Conservation (phyloP, 2,329 filamentous ascomycete genomes). For the Byssochlamys sp. region DNA sequence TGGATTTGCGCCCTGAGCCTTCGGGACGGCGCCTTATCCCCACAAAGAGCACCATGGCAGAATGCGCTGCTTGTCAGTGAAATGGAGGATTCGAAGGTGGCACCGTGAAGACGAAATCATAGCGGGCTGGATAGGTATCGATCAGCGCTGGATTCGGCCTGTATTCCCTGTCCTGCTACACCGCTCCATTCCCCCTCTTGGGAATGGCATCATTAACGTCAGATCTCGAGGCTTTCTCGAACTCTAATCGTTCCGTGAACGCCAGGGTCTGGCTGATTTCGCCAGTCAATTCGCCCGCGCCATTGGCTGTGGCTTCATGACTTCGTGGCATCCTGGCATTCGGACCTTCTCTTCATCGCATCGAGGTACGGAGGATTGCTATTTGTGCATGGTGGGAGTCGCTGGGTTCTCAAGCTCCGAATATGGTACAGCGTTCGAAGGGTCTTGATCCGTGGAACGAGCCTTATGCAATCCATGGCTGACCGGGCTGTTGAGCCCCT, state of each 20-base stretch:
- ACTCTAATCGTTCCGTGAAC: background rate
- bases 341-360: background rate
- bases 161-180: background rate
- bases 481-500: background rate
- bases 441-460: background rate
- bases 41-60: background rate
- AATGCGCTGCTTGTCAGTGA: background rate
- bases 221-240: background rate
- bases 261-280: background rate
- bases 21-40: background rate
- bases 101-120: background rate
- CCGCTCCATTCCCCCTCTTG: background rate
- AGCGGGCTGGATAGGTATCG: background rate
- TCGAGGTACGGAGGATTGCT: background rate
- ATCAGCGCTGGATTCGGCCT: background rate
- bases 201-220: background rate
- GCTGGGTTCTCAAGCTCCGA: background rate
- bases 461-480: background rate
- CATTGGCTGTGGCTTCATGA: background rate
- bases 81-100: background rate
- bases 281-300: background rate
- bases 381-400: background rate
- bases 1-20: background rate
- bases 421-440: background rate
- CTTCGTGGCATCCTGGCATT: slow-evolving; percentile 1